phyloP scores from a whole-genome alignment of 805 yeast species.

The Saccharomycopsis sp. region DNA sequence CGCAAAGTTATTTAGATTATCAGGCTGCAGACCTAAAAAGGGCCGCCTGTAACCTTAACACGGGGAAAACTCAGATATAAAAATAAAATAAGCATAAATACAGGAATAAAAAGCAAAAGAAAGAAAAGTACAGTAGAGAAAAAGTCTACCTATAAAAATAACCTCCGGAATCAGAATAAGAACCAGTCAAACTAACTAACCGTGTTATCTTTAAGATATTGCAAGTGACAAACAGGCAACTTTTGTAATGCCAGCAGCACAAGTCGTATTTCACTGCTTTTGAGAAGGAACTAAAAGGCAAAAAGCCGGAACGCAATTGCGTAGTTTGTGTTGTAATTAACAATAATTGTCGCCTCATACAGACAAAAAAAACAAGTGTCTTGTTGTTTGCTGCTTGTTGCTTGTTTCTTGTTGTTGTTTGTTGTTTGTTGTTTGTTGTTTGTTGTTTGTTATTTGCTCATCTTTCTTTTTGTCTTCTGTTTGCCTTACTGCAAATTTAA shows the following conservation, averaged over 20 bases:
- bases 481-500: not conserved
- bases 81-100: too few species aligned
- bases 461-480: not conserved
- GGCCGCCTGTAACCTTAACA: not conserved
- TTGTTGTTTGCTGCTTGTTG: too few species aligned
- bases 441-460: not conserved
- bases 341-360: too few species aligned
- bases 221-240: not conserved
- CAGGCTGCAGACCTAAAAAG: not conserved
- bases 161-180: not conserved
- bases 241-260: too few species aligned
- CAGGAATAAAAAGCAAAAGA: not conserved
- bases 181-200: not conserved
- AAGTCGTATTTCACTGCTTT: too few species aligned
- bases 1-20: not conserved
- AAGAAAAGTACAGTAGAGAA: too few species aligned
- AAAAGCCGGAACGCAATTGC: too few species aligned
- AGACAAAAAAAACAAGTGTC: too few species aligned
- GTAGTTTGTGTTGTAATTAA: too few species aligned
- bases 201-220: not conserved
- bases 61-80: not conserved
- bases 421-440: not conserved
- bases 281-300: too few species aligned
- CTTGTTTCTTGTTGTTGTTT: too few species aligned
- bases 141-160: too few species aligned